Base-by-base conservation (phyloP, 1,284 basidiomycete species). In the Pseudozyma flocculosa region DNA sequence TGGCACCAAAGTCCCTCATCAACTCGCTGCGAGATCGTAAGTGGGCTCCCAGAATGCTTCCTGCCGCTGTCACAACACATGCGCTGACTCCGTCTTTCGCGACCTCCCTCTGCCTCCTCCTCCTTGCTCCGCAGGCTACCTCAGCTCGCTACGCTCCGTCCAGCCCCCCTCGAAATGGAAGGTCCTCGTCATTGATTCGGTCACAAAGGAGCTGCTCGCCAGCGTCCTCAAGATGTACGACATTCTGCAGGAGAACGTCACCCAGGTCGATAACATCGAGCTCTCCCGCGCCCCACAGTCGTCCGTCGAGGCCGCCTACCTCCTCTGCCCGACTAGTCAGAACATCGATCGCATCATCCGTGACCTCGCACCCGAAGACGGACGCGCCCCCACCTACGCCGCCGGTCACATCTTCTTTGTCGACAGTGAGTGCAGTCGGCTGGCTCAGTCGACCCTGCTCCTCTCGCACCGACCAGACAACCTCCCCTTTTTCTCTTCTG, bases 401-500 rank as follows among this genome's bases (percentile, higher is more conserved):
- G 88, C 83, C 0, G 95, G 89, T 0, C 91, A 97, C 79, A 79
- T 97, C 52, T 96, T 95, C 83, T 98, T 98, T 79, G 83, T 94
- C 48, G 95, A 98, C 78, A 88, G 93, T 90, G 68, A 69, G 85
- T 80, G 21, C 24, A 43, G 11, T 32, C 37, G 4, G 17, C 13
- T 4, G 18, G 40, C 22, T 18, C 18, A 11, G 13, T 41, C 40
- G 40, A 22, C 26, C 5, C 7, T 29, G 26, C 26, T 29, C 26
- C 26, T 29, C 26, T 29, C 10, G 38, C 4, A 45, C 32, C 29
- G 2, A 44, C 43, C 22, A 17, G 41, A 43, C 43, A 29, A 17
- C 15, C 22, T 11, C 24, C n/a, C 15, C 43, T 26, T 48, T 24
- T 5, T 43, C 32, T 10, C 10, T 9, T 34, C 32, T 34, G 32